Base-by-base conservation (phyloP, 768 basidiomycete genomes). In the Glaciozyma martinii region DNA sequence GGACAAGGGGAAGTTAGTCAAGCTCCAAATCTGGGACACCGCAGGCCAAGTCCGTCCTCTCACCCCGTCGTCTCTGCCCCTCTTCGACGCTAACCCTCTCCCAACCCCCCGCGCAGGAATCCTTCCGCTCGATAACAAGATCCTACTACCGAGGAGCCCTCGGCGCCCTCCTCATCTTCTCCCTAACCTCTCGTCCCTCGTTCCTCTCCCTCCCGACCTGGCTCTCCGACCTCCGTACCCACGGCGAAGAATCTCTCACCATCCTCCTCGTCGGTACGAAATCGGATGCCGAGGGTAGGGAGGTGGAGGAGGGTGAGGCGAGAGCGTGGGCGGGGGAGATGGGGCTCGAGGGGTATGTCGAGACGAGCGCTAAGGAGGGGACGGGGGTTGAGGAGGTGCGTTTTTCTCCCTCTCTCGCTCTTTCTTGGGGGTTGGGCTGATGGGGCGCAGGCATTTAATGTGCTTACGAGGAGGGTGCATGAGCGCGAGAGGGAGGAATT, bases 31-130 rank as follows among this genome's bases (percentile, higher is more conserved):
- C 56, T 98, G 93, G 93, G 93, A 95, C 76, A 95, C 92, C n/a
- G 94, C 94, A 42, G 94, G 94, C 19, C 94, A 97, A 78, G 93
- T 95, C 77, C 82, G 93, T 68, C 93, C 94, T 76, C 82, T n/a
- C 27, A 44, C 29, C 29, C 12, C 19, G 53, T 32, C 29, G 30
- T 54, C 54, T 3, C 30, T 29, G 19, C 7, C n/a, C 7, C 4
- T 6, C 4, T 5, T 5, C 44, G n/a, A 46, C 16, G 44, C 7
- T 6, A n/a, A 18, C 44, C 16, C 5, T 6, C 44, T 6, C 44
- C 19, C 7, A 5, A 15, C 44, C 16, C 44, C n/a, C n/a, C n/a
- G n/a, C n/a, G 3, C 60, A 68, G 57, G 70, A 71, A 42, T 63
- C 62, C 49, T 71, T 71, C 60, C 66, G 56, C 46, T 60, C 65